Conservation (phyloP, 495 filamentous ascomycete genomes). For the Hypoxylon perforatum region DNA sequence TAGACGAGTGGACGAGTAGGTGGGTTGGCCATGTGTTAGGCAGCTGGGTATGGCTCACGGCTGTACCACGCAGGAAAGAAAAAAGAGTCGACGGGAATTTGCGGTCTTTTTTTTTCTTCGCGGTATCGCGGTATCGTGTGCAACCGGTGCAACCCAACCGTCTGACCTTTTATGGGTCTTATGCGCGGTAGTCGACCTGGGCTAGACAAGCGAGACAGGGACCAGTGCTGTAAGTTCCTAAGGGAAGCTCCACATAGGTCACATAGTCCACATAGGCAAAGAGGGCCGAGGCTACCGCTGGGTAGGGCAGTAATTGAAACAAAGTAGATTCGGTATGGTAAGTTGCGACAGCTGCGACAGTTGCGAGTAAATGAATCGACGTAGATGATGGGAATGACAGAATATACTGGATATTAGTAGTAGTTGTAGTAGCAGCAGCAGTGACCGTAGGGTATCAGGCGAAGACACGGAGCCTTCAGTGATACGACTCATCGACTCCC, state of each 20-base stretch:
- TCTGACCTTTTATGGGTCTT: conserved; percentile 34
- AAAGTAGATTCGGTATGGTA: neutral
- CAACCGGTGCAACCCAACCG: conserved; percentile 37
- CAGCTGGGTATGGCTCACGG: too few species aligned
- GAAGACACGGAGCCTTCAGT: conserved; percentile 15
- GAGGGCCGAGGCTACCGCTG: conserved; percentile 20
- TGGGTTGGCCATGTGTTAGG: too few species aligned
- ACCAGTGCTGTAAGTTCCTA: too few species aligned
- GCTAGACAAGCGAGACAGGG: neutral
- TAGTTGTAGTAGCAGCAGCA: neutral
- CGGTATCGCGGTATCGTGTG: conserved; percentile 29
- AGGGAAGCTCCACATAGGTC: too few species aligned
- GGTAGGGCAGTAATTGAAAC: conserved; percentile 35
- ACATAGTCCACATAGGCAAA: neutral
- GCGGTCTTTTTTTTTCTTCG: conserved; percentile 34
- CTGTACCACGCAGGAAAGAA: too few species aligned
- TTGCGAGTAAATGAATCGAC: neutral
- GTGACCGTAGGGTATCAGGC: conserved; percentile 26
- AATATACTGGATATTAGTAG: neutral
- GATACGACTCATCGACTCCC: conserved; percentile 16
- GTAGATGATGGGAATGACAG: neutral
- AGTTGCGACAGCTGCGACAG: neutral
- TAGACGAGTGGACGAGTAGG: too few species aligned
- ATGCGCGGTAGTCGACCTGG: conserved; percentile 36
- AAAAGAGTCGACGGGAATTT: conserved; percentile 26